Conservation (phyloP, 108 stramenopile genomes). For the Mayamaea pseudoterrestris region DNA sequence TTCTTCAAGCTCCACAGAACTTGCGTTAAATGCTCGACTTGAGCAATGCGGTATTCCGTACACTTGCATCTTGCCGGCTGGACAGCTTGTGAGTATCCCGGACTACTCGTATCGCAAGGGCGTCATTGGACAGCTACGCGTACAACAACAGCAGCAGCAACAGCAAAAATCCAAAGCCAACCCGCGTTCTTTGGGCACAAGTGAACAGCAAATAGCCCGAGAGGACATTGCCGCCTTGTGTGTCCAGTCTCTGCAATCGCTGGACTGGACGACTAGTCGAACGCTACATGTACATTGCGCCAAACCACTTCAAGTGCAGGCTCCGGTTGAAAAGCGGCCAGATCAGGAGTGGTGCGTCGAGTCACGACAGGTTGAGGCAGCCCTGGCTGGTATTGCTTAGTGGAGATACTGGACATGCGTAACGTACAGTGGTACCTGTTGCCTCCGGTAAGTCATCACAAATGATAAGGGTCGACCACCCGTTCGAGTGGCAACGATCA, state of each 20-base stretch:
- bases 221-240: slow-evolving; percentile 70
- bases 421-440: too few relatives aligned
- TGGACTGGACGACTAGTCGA: slow-evolving; percentile 54
- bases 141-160: slow-evolving; percentile 10
- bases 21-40: too few relatives aligned
- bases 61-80: slow-evolving; percentile 39
- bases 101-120: slow-evolving; percentile 59
- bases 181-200: background rate
- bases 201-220: slow-evolving; percentile 17
- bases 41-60: too few relatives aligned
- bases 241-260: slow-evolving; percentile 50
- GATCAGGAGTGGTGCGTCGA: slow-evolving; percentile 32
- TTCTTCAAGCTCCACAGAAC: too few relatives aligned
- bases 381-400: background rate
- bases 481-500: too few relatives aligned
- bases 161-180: background rate
- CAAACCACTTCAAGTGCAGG: background rate
- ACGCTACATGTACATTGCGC: slow-evolving; percentile 4
- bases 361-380: slow-evolving; percentile 8
- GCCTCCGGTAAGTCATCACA: too few relatives aligned
- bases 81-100: slow-evolving; percentile 26
- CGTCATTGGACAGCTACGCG: slow-evolving; percentile 30
- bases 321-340: slow-evolving; percentile 5
- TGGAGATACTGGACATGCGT: too few relatives aligned
- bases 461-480: too few relatives aligned